These are phyloP conservation scores for Mucor velutinosus DNA, from an alignment of 371 early-diverging fungal species.

Conservation along the genomic window DNA sequence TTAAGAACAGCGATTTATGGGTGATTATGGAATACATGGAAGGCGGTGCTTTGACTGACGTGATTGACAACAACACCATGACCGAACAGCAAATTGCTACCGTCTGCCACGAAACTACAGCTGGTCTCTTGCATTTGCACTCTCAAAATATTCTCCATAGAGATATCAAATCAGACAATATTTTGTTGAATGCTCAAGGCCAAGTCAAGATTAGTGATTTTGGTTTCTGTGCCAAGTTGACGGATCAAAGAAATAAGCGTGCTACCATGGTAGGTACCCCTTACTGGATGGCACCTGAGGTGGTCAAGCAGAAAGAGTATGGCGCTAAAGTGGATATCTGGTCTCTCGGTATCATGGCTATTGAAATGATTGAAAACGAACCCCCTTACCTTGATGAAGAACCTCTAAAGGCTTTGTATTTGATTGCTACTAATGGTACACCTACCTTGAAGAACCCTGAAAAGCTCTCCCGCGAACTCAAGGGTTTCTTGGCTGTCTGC, in stretches of 20 bases:
- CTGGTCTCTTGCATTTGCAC: slow-evolving; percentile 93
- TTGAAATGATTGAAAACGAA: slow-evolving; percentile 98
- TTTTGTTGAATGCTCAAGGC: slow-evolving; percentile 83
- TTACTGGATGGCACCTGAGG: slow-evolving; percentile 94
- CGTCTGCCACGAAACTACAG: slow-evolving; percentile 85
- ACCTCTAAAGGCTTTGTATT: slow-evolving; percentile 91
- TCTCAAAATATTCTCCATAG: slow-evolving; percentile 91
- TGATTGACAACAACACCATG: slow-evolving; percentile 90
- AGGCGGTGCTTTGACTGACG: slow-evolving; percentile 96
- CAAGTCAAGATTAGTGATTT: slow-evolving; percentile 95
- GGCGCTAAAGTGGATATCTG: slow-evolving; percentile 92
- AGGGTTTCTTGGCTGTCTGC: slow-evolving; percentile 86
- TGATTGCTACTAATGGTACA: slow-evolving; percentile 97
- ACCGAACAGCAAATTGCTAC: slow-evolving; percentile 91
- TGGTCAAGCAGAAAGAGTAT: slow-evolving; percentile 90
- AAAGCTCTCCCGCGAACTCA: slow-evolving; percentile 76
- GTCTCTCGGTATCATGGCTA: slow-evolving; percentile 95
- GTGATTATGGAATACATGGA: slow-evolving; percentile 99
- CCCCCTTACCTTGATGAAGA: slow-evolving; percentile 97
- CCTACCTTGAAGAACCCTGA: slow-evolving; percentile 91
- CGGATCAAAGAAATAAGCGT: slow-evolving; percentile 82
- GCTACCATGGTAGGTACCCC: slow-evolving; percentile 97
- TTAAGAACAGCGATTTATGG: slow-evolving; percentile 87
- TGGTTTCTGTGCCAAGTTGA: slow-evolving; percentile 95
- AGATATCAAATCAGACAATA: slow-evolving; percentile 97